Conservation (phyloP, 225 moss, liverwort and hornwort species). For the Neckera pumila region DNA sequence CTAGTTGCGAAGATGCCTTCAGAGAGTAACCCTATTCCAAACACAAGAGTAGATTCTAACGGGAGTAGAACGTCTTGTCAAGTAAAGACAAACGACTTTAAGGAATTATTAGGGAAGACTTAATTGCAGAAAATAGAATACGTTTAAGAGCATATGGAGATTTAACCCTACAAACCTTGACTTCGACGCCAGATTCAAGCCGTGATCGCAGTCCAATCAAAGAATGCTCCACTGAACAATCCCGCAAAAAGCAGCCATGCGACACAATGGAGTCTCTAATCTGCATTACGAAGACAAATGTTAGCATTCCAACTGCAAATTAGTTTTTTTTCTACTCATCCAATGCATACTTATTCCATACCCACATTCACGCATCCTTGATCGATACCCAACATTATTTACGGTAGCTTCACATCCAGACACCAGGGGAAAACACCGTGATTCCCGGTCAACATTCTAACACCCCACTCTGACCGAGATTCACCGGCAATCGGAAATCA, state of each 20-base stretch:
- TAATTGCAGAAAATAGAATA: not conserved
- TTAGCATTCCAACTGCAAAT: not conserved
- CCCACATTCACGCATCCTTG: not conserved
- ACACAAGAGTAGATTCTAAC: not conserved
- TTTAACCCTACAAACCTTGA: conserved; percentile 17
- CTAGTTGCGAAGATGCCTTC: not conserved
- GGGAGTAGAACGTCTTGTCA: not conserved
- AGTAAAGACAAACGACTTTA: not conserved
- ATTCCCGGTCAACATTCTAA: not conserved
- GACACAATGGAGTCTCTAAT: conserved; percentile 38
- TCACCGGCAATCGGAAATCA: not conserved
- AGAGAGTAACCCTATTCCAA: not conserved
- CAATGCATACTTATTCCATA: not conserved
- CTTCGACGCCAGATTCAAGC: conserved; percentile 40
- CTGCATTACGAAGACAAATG: not conserved
- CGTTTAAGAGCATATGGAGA: not conserved
- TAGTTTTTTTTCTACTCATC: not conserved
- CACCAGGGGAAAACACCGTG: not conserved
- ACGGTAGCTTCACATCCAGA: not conserved
- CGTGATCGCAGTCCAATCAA: conserved; percentile 58
- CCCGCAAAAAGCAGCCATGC: conserved; percentile 54
- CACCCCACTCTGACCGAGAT: not conserved
- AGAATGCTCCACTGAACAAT: conserved; percentile 39
- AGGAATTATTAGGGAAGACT: not conserved
- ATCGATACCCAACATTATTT: too few species aligned